Evolutionary conservation across 495 filamentous ascomycete genomes (phyloP), one percentile per base, ranked within the genome.

Genomic region (Xylaria telfairii): DNA sequence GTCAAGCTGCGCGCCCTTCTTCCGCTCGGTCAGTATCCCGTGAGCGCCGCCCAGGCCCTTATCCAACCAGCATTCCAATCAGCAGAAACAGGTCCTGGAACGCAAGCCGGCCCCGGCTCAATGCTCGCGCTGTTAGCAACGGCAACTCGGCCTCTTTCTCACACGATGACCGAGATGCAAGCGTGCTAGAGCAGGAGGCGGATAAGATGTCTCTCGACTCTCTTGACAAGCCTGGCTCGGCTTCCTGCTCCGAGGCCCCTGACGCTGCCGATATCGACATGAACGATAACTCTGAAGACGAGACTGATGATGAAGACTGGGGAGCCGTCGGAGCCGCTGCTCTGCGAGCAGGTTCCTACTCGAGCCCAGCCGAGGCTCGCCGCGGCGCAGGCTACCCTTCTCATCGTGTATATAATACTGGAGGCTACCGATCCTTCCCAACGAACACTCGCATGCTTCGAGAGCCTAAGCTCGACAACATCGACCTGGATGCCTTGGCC

Each of bases 301-400:
- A 90, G 64, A 98, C 96, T n/a, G 96, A 99, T 80, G 94, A 97
- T 72, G 96, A 99, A 79, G 95, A 99, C 82, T 97, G 94, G 94
- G 94, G 93, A 26, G 89, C 91, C 67, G 93, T 97, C 57, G 95
- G 94, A 34, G 92, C 95, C 26, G 93, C 90, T 26, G 91, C 93
- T 56, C 86, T 97, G 70, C 90, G 95, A 64, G 90, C 92, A 51
- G 88, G 87, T 17, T 93, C 91, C 51, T 86, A 91, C 74, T 81
- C 82, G 17, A 79, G 67, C 64, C 77, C 73, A 60, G 74, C 70
- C 7, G 74, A 76, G 44, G 78, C 73, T 24, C 76, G 77, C 49
- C 79, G 80, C 70, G 73, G 75, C 76, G 54, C 73, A 39, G 79
- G 78, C 69, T 81, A 80, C 56, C 80, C 81, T 70, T 80, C 79